Percentiles rank a stretch among this genome's conserved stretches.
Evolutionary conservation across 768 basidiomycete genomes (phyloP).

Genomic region (Tylopilus balloui): DNA sequence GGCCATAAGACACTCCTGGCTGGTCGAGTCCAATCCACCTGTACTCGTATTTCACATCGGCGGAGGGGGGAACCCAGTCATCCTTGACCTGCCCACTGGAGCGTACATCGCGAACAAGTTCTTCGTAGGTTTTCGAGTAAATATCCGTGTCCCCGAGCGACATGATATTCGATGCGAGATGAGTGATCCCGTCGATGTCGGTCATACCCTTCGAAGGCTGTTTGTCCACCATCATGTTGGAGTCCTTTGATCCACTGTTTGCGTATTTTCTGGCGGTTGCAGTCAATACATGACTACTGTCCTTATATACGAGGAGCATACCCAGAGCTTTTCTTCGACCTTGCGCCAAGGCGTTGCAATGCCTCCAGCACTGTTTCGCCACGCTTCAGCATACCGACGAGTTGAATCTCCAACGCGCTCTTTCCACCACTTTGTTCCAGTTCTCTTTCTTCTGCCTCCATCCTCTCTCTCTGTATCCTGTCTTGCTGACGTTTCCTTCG

Average conservation of each 20-base stretch:
- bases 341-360: constrained; percentile 73
- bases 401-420: constrained; percentile 55
- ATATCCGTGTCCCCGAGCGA: constrained; percentile 81
- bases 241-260: constrained; percentile 30
- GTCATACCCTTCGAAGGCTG: constrained; percentile 32
- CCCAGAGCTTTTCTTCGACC: constrained; percentile 47
- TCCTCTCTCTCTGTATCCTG: constrained; percentile 61
- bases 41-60: constrained; percentile 76
- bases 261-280: constrained; percentile 25
- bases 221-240: constrained; percentile 52
- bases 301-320: constrained; percentile 5
- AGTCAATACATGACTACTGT: background rate
- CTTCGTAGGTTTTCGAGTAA: constrained; percentile 82
- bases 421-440: constrained; percentile 64
- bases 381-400: constrained; percentile 74
- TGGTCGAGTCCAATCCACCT: constrained; percentile 63
- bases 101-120: constrained; percentile 72
- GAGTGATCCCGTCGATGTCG: constrained; percentile 76
- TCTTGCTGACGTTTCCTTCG: constrained; percentile 73
- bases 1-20: constrained; percentile 64
- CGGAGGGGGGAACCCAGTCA: constrained; percentile 73
- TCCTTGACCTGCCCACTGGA: constrained; percentile 63
- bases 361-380: constrained; percentile 91
- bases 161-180: constrained; percentile 85
- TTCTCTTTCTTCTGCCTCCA: constrained; percentile 71